Evolutionary conservation across 2,329 filamentous ascomycete species (phyloP).

Genomic region (Escovopsis sp.): DNA sequence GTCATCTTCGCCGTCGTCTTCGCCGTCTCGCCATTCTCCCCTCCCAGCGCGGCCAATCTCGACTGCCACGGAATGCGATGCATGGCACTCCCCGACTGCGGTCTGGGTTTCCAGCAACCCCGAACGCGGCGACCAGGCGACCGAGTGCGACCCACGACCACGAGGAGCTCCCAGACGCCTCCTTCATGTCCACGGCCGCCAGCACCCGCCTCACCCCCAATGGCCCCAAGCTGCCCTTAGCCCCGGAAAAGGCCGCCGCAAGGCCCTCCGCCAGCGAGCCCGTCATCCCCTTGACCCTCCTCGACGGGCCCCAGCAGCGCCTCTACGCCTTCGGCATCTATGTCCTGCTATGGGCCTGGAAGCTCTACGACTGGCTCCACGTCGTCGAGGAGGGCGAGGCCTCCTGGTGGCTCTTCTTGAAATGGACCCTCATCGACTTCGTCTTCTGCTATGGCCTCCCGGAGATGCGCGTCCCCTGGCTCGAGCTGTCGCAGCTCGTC

Average conservation of each 20-base stretch:
- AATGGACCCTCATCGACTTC: slow-evolving; percentile 83
- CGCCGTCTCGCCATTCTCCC: no score
- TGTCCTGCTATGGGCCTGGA: slow-evolving; percentile 60
- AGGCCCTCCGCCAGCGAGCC: slow-evolving; percentile 31
- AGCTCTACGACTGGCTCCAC: slow-evolving; percentile 71
- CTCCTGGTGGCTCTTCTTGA: slow-evolving; percentile 82
- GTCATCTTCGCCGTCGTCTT: not conserved
- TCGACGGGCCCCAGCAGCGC: slow-evolving; percentile 84
- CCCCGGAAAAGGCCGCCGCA: slow-evolving; percentile 26
- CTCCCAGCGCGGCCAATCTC: no score
- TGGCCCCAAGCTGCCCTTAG: slow-evolving; percentile 26
- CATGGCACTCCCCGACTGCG: slow-evolving; percentile 68
- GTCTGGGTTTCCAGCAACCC: slow-evolving; percentile 69
- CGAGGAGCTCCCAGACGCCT: slow-evolving; percentile 14
- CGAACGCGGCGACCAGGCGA: slow-evolving; percentile 33
- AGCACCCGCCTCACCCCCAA: slow-evolving; percentile 1
- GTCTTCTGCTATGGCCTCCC: slow-evolving; percentile 79
- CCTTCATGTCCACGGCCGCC: slow-evolving; percentile 15
- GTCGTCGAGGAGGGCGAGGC: slow-evolving; percentile 69
- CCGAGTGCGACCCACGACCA: slow-evolving; percentile 9
- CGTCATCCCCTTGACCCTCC: slow-evolving; percentile 62
- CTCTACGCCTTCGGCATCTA: slow-evolving; percentile 79
- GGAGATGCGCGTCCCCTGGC: slow-evolving; percentile 82
- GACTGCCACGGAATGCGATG: slow-evolving; percentile 50
- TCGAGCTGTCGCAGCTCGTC: slow-evolving; percentile 71